Base-by-base conservation (phyloP, 2,329 filamentous ascomycete genomes). In the Colletotrichum aenigma region DNA sequence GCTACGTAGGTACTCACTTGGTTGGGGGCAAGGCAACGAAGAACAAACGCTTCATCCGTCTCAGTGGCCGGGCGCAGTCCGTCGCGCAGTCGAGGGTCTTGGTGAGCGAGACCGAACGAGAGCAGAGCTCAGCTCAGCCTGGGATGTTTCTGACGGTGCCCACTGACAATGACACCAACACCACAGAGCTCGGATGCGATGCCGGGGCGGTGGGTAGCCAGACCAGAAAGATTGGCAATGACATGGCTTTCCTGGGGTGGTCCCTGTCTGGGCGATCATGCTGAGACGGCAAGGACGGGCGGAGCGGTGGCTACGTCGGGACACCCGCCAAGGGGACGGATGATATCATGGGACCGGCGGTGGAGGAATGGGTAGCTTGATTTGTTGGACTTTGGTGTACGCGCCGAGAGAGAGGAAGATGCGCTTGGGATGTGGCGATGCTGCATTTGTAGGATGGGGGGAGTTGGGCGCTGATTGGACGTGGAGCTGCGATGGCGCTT, bases 311-410 rank as follows among this genome's bases (percentile, higher is more conserved):
- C 28, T 24, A 48, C 24, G 38, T 56, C 43, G 43, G 43, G 43
- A 52, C n/a, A 7, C 10, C 43, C 21, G 66, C 56, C 65, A 64
- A 69, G 66, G 24, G 36, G 56, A 55, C 24, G 21, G 18, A 62
- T 74, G 71, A 72, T 67, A 66, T 72, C 70, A 72, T 67, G 52
- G 30, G 68, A n/a, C 56, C 21, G 66, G 26, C 24, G 34, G 30
- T 36, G 66, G 38, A 24, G 8, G 24, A 30, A 24, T 30, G 65
- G 28, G n/a, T 56, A 32, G 28, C 58, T 32, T 61, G 58, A 61
- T 32, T 18, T 58, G 7, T 28, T 28, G 26, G 55, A 24, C 55
- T 28, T 24, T 58, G 21, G 26, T 26, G 13, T 58, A 21, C 43
- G 43, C 43, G 43, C 43, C n/a, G 43, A 21, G 43, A 13, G 43